A percentile compares a stretch with the other conserved stretches of the same genome.
Evolutionary conservation across 768 basidiomycete genomes (phyloP).

Genomic region (Trametes punicea): DNA sequence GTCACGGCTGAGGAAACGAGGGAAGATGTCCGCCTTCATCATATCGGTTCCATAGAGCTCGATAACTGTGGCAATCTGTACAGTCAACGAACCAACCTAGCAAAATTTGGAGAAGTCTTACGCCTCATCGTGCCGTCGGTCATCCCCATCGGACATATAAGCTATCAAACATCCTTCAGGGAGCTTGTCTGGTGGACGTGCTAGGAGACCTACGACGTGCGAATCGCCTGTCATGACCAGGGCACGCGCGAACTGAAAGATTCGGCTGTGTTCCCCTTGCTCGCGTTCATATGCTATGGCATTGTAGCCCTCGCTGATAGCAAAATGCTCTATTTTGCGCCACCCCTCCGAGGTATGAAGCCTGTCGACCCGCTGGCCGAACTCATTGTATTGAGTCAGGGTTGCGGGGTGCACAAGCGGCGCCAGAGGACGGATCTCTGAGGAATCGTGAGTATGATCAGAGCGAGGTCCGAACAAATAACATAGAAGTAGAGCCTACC

Average conservation of each 20-base stretch:
- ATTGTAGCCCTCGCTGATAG: slow-evolving; percentile 60
- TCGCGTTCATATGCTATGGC: slow-evolving; percentile 64
- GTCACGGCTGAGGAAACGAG: slow-evolving; percentile 58
- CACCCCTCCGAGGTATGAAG: slow-evolving; percentile 71
- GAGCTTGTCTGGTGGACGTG: not conserved
- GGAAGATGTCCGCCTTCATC: slow-evolving; percentile 55
- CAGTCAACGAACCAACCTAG: not conserved
- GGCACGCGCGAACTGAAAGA: slow-evolving; percentile 61
- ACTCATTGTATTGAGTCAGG: slow-evolving; percentile 71
- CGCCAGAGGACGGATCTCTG: slow-evolving; percentile 48
- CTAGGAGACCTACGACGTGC: slow-evolving; percentile 44
- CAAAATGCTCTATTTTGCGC: slow-evolving; percentile 57
- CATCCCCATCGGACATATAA: slow-evolving; percentile 74
- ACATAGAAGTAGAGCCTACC: slow-evolving; percentile 32
- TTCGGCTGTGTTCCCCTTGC: slow-evolving; percentile 54
- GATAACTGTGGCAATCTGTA: slow-evolving; percentile 26
- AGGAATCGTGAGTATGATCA: not conserved
- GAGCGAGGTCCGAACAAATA: not conserved
- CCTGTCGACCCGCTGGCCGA: slow-evolving; percentile 59
- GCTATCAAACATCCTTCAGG: slow-evolving; percentile 31
- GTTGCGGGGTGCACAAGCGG: slow-evolving; percentile 43
- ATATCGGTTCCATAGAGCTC: slow-evolving; percentile 58
- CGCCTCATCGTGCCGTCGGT: slow-evolving; percentile 69
- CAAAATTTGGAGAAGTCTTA: not conserved
- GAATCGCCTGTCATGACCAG: slow-evolving; percentile 59